Evolutionary conservation across 2,329 filamentous ascomycete species (phyloP), one percentile per base, ranked within the genome.

Genomic region (Botrytis hyacinthi): DNA sequence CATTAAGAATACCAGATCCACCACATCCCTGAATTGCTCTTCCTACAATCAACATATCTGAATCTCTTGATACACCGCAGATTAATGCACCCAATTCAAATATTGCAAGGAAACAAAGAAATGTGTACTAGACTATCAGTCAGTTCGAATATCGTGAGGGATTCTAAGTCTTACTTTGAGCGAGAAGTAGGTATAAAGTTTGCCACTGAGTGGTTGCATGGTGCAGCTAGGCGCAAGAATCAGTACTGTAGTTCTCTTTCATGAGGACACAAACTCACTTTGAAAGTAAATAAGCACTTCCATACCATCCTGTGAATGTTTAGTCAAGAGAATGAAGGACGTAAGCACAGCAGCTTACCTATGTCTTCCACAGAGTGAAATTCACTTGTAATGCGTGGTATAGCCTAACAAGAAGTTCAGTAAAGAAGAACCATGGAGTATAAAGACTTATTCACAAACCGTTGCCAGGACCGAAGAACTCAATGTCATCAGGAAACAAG

Each of bases 261-360:
- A 35, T 65, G 14, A 65, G 8, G n/a, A 65, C 6, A 4, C 26
- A 46, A 26, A 42, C 62, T 44, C 0, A 44, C 35, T 65, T 42
- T 65, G 37, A 40, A 32, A 65, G 37, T 18, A 65, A 22, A 65
- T 44, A 44, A 29, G 42, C 62, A 65, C 62, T 65, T 65, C 62
- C 62, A 16, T 65, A 44, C 22, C 35, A 65, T 29, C 37, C 62
- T 40, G 6, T 9, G 22, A 35, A 60, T 10, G 8, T 3, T 60
- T 35, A 35, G 57, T 22, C 32, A 0, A 12, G 9, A 26, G 7
- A 35, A 7, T 16, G 48, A 54, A 54, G 1, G 18, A 35, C 18
- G 18, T 22, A 22, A 20, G 16, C 18, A 35, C 18, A 5, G 7
- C 3, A 35, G 20, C 32, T 35, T 22, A n/a, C 22, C 35, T 26